phyloP scores from a whole-genome alignment of 2,329 filamentous ascomycete species.

The Stemphylium lycopersici region DNA sequence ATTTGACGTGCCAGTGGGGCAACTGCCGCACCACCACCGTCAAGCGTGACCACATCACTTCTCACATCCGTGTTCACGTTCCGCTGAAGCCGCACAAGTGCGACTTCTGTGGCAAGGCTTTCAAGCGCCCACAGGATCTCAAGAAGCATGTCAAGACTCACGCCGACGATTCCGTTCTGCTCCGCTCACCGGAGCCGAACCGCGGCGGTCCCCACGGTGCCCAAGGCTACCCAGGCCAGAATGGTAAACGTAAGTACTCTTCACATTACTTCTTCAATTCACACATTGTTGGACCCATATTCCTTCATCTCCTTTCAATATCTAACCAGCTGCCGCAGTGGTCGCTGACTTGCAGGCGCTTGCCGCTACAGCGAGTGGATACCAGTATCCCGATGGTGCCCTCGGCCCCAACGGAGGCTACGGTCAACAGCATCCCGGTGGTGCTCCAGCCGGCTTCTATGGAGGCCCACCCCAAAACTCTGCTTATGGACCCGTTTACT shows the following conservation, averaged over 20 bases:
- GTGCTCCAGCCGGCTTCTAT: conserved; percentile 56
- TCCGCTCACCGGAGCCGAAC: conserved; percentile 67
- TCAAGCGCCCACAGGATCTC: conserved; percentile 97
- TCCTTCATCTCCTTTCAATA: conserved; percentile 29
- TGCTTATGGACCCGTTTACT: conserved; percentile 76
- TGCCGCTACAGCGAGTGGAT: conserved; percentile 57
- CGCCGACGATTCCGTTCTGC: conserved; percentile 86
- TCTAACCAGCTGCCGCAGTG: conserved; percentile 48
- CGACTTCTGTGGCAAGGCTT: conserved; percentile 97
- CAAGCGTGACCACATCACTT: conserved; percentile 99
- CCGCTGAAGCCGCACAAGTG: conserved; percentile 99
- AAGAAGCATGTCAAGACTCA: conserved; percentile 99
- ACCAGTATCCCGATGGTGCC: conserved; percentile 53
- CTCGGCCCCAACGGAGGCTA: conserved; percentile 46
- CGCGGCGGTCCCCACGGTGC: conserved; percentile 49
- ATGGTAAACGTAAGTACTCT: conserved; percentile 49
- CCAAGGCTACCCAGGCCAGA: conserved; percentile 43
- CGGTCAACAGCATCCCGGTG: conserved; percentile 60
- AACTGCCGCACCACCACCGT: conserved; percentile 95
- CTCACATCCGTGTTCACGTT: conserved; percentile 98
- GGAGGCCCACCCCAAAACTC: conserved; percentile 61
- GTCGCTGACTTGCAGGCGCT: conserved; percentile 57
- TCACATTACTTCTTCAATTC: conserved; percentile 5
- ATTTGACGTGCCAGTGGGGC: conserved; percentile 96
- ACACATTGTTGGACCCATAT: not conserved